Evolutionary conservation across 2,329 filamentous ascomycete genomes (phyloP), one percentile per base, ranked within the genome.

Genomic region (Trichoderma sp.): DNA sequence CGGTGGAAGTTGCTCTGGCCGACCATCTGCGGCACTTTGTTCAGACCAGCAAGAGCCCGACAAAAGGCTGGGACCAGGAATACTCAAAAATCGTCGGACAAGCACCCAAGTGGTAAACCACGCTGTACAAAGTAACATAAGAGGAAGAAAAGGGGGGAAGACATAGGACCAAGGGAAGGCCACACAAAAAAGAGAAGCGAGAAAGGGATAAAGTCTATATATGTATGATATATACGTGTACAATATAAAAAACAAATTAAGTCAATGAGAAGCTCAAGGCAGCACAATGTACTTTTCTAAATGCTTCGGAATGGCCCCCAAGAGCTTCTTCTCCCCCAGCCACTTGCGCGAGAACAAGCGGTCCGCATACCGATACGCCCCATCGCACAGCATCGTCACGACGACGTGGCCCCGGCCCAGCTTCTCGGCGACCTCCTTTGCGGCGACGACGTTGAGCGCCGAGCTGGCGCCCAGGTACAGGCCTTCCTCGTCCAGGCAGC

Each of bases 321-420:
- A 81, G 74, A 99, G 84, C 71, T 92, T 92, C 90, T 98, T 99
- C 78, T 91, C 89, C 80, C 90, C 87, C 76, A 99, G 83, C 96
- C 96, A 99, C 81, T 92, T 95, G 81, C 89, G 90, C 59, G 93
- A 97, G 84, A 99, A 99, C 73, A 99, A 81, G 43, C 96, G 87
- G 75, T 99, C 96, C 6, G 96, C 96, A 81, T 99, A 99, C 78
- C 96, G 86, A 80, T 99, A 98, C n/a, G 96, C 96, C 73, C 96
- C 96, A 80, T 99, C 96, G 79, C 94, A 97, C 58, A 99, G 87
- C 71, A 98, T 88, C 1, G 96, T 99, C 61, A 98, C 96, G 28
- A 99, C 92, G 0, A 93, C 98, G 81, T 95, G 89, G 11, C 95
- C 95, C 76, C 90, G 91, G 36, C 96, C 96, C 73, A 99, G 84